phyloP scores from a whole-genome alignment of 2,329 filamentous ascomycete species.

The Pseudocercospora vitis region DNA sequence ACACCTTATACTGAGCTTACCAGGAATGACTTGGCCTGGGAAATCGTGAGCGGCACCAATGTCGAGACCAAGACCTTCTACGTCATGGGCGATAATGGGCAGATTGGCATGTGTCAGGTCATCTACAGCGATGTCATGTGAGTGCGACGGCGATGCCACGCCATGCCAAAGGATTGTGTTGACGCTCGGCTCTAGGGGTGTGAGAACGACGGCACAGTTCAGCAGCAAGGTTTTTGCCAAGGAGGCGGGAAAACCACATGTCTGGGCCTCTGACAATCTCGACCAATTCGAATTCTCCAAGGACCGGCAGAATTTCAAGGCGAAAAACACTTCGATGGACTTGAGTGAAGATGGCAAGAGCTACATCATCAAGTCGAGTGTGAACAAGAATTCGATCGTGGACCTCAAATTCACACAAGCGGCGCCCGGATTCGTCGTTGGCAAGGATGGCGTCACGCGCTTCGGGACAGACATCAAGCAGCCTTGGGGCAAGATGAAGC shows the following conservation, averaged over 20 bases:
- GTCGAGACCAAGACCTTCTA: conserved; percentile 98
- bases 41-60: conserved; percentile 74
- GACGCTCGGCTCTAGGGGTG: conserved; percentile 60
- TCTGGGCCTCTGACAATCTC: conserved; percentile 83
- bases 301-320: conserved; percentile 79
- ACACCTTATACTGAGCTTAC: conserved; percentile 78
- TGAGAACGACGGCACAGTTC: conserved; percentile 90
- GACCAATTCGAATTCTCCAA: conserved; percentile 80
- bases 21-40: conserved; percentile 80
- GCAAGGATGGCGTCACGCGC: conserved; percentile 77
- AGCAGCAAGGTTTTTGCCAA: conserved; percentile 89
- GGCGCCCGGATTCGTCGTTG: conserved; percentile 79
- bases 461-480: conserved; percentile 83
- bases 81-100: conserved; percentile 74
- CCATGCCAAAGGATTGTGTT: conserved; percentile 5
- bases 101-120: conserved; percentile 78
- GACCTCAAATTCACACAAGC: conserved; percentile 77
- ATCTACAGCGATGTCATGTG: conserved; percentile 98
- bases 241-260: conserved; percentile 65
- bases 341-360: conserved; percentile 78
- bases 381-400: conserved; percentile 76
- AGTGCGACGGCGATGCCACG: conserved; percentile 18
- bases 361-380: conserved; percentile 88
- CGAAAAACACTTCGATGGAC: conserved; percentile 79
- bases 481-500: conserved; percentile 90